These are phyloP conservation scores for Phytophthora pisi DNA, from an alignment of 352 stramenopile genomes.

Conservation along the genomic window DNA sequence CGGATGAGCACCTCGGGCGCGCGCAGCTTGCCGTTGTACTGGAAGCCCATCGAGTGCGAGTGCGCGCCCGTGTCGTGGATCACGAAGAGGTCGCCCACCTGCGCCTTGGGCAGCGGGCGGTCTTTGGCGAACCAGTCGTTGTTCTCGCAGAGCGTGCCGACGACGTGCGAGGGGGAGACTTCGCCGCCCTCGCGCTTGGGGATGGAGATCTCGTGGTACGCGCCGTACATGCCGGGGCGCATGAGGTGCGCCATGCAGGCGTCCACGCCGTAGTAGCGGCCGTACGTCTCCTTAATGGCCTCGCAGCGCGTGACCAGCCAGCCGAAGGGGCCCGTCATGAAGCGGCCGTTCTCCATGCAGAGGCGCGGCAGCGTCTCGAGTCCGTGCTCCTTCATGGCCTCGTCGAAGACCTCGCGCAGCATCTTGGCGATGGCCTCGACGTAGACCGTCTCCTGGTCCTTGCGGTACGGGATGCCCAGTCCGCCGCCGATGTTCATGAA, in stretches of 20 bases:
- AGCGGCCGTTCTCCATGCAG: slow-evolving; percentile 92
- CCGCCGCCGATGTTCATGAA: slow-evolving; percentile 93
- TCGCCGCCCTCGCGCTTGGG: slow-evolving; percentile 57
- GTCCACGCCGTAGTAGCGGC: slow-evolving; percentile 87
- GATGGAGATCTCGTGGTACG: slow-evolving; percentile 90
- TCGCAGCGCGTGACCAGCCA: slow-evolving; percentile 88
- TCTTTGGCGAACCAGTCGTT: slow-evolving; percentile 94
- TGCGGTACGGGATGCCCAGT: slow-evolving; percentile 88
- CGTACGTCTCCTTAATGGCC: slow-evolving; percentile 88
- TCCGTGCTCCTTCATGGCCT: slow-evolving; percentile 71
- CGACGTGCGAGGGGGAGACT: slow-evolving; percentile 65
- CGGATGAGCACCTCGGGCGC: slow-evolving; percentile 87
- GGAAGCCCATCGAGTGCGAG: slow-evolving; percentile 93
- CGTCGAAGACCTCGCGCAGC: slow-evolving; percentile 79
- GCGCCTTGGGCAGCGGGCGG: slow-evolving; percentile 62
- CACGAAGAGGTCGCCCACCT: slow-evolving; percentile 89
- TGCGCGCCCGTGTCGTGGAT: slow-evolving; percentile 91
- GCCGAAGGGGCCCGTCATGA: slow-evolving; percentile 88
- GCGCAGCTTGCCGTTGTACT: slow-evolving; percentile 93
- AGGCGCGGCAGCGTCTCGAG: slow-evolving; percentile 64
- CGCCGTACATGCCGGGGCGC: slow-evolving; percentile 90
- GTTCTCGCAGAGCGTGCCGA: slow-evolving; percentile 91
- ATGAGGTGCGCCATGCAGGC: slow-evolving; percentile 92
- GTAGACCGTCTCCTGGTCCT: slow-evolving; percentile 74
- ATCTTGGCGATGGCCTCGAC: slow-evolving; percentile 71